These are phyloP conservation scores for Talaromyces stipitatus DNA, from an alignment of 495 filamentous ascomycete species.

Conservation along the genomic window DNA sequence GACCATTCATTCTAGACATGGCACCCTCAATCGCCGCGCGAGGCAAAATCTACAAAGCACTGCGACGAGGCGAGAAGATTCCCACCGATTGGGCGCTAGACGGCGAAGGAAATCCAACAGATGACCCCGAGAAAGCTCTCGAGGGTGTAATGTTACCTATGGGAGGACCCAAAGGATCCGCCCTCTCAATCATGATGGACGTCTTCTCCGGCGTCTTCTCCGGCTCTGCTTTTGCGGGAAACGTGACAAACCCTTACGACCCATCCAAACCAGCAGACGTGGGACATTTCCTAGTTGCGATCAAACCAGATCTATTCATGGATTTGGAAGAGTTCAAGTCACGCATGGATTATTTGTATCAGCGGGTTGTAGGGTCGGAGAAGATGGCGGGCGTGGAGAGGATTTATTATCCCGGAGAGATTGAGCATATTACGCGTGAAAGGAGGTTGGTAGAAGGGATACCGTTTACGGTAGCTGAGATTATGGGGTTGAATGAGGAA, in stretches of 20 bases:
- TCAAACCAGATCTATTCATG: conserved; percentile 74
- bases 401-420: conserved; percentile 75
- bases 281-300: conserved; percentile 67
- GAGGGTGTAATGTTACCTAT: conserved; percentile 73
- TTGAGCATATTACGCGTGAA: conserved; percentile 57
- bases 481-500: conserved; percentile 60
- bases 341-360: conserved; percentile 64
- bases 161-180: conserved; percentile 71
- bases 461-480: conserved; percentile 56
- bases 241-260: conserved; percentile 68
- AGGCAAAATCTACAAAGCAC: conserved; percentile 71
- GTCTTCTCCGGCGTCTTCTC: conserved; percentile 72
- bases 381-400: conserved; percentile 63
- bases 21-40: conserved; percentile 64
- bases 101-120: conserved; percentile 56
- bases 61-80: conserved; percentile 64
- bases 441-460: conserved; percentile 52
- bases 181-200: conserved; percentile 74
- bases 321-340: conserved; percentile 57
- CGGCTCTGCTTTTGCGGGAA: conserved; percentile 62
- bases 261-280: conserved; percentile 59
- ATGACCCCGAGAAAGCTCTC: conserved; percentile 53
- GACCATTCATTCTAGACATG: conserved; percentile 70
- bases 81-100: conserved; percentile 69
- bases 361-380: conserved; percentile 53